These are phyloP conservation scores for Akebia trifoliata DNA, from an alignment of 164 flowering plant species.

Conservation along the genomic window DNA sequence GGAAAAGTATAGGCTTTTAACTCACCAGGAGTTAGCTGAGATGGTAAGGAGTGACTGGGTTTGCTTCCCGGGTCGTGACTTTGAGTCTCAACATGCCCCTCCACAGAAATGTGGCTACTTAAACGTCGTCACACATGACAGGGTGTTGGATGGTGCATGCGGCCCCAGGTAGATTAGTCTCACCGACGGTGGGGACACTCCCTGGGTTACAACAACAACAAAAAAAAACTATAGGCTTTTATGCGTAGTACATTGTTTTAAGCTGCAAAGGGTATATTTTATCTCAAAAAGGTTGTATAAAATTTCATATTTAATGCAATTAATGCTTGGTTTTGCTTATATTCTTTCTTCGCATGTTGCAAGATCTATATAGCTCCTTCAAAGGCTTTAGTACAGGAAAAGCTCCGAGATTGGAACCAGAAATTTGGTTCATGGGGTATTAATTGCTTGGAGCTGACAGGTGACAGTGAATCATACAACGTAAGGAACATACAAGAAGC, in stretches of 20 bases:
- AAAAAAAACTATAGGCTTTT: background rate
- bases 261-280: background rate
- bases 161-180: too few species aligned
- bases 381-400: constrained; percentile 97
- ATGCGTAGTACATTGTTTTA: background rate
- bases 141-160: too few species aligned
- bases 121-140: too few species aligned
- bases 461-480: constrained; percentile 76
- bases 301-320: background rate
- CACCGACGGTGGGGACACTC: too few species aligned
- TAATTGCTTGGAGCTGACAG: constrained; percentile 86
- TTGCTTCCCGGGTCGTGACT: too few species aligned
- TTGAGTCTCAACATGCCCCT: too few species aligned
- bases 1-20: too few species aligned
- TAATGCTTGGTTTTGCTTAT: background rate
- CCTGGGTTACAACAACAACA: too few species aligned
- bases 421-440: constrained; percentile 85
- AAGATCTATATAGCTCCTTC: constrained; percentile 96
- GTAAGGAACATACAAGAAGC: constrained; percentile 68
- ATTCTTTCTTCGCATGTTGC: background rate
- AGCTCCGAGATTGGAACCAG: constrained; percentile 85
- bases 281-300: background rate
- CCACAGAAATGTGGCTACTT: too few species aligned
- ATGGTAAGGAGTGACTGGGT: too few species aligned
- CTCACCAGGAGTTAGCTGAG: too few species aligned